A percentile compares a stretch with the other conserved stretches of the same genome.
Conservation (phyloP, 257 asterid genomes). For the Oldenlandia corymbosa region DNA sequence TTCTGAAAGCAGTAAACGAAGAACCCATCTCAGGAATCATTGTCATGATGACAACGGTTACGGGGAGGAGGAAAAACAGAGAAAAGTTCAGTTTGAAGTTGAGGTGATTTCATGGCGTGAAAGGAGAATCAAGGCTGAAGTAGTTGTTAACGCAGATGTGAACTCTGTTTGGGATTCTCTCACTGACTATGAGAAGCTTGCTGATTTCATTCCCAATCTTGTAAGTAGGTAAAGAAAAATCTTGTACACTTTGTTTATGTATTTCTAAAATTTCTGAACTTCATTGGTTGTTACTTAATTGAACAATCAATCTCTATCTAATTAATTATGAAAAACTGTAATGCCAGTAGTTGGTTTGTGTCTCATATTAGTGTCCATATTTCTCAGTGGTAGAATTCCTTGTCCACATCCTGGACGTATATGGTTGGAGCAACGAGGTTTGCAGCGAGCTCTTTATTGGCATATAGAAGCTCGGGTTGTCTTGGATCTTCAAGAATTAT, state of each 20-base stretch:
- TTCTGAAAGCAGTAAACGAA: constrained; percentile 3
- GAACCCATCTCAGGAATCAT: constrained; percentile 8
- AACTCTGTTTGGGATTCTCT: constrained; percentile 75
- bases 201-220: constrained; percentile 94
- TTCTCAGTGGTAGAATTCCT: constrained; percentile 71
- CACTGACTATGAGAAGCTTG: constrained; percentile 90
- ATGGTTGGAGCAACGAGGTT: constrained; percentile 98
- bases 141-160: constrained; percentile 62
- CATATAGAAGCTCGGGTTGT: constrained; percentile 95
- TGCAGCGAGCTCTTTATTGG: constrained; percentile 93
- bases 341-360: constrained; percentile 4
- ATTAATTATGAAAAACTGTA: too few relatives aligned
- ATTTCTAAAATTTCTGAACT: too few relatives aligned
- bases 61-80: constrained; percentile 13
- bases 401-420: constrained; percentile 88
- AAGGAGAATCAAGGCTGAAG: constrained; percentile 67
- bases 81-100: constrained; percentile 68
- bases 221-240: constrained; percentile 65
- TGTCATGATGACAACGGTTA: not conserved
- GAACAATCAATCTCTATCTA: too few relatives aligned
- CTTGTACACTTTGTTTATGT: not conserved
- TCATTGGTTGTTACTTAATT: too few relatives aligned
- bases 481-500: constrained; percentile 82
- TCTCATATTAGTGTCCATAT: constrained; percentile 2
- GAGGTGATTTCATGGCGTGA: constrained; percentile 92